These are phyloP conservation scores for Endothia cerciana DNA, from an alignment of 2,329 filamentous ascomycete genomes.

Conservation along the genomic window DNA sequence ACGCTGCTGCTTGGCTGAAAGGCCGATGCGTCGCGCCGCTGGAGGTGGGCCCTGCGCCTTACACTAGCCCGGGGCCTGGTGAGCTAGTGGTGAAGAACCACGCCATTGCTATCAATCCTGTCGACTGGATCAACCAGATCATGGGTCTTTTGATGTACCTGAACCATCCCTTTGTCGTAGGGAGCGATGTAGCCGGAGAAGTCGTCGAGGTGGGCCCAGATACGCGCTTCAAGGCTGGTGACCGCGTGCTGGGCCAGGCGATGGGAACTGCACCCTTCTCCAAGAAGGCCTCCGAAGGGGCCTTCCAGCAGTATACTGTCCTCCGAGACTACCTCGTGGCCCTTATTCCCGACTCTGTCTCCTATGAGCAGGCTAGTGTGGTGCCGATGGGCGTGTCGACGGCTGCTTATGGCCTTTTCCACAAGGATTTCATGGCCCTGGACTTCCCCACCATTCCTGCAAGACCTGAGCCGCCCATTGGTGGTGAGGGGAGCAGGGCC, in stretches of 20 bases:
- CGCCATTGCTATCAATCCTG: constrained; percentile 38
- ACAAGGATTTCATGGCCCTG: constrained; percentile 12
- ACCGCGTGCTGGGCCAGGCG: no score
- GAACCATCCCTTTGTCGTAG: constrained; percentile 37
- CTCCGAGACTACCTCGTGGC: constrained; percentile 29
- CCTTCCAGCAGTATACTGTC: constrained; percentile 10
- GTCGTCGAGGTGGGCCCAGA: constrained; percentile 37
- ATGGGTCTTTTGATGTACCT: no score
- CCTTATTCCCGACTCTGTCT: constrained; percentile 32
- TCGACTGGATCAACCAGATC: no score
- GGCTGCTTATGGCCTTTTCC: constrained; percentile 11
- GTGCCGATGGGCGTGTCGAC: constrained; percentile 33
- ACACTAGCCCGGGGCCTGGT: neutral
- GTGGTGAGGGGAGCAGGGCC: constrained; percentile 4
- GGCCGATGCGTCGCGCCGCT: neutral
- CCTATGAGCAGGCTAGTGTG: constrained; percentile 33
- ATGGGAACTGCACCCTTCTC: constrained; percentile 31
- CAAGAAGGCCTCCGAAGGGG: neutral
- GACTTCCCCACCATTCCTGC: constrained; percentile 21
- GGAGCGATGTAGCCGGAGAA: constrained; percentile 37
- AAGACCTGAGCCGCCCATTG: constrained; percentile 22
- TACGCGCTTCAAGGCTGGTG: constrained; percentile 36
- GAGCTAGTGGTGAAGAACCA: constrained; percentile 34
- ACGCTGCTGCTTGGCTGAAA: constrained; percentile 12
- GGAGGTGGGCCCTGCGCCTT: neutral